Percentiles rank a stretch among this genome's conserved stretches.
Conservation (phyloP, 208 protist genomes). For the Endotrypanum monterogeii region DNA sequence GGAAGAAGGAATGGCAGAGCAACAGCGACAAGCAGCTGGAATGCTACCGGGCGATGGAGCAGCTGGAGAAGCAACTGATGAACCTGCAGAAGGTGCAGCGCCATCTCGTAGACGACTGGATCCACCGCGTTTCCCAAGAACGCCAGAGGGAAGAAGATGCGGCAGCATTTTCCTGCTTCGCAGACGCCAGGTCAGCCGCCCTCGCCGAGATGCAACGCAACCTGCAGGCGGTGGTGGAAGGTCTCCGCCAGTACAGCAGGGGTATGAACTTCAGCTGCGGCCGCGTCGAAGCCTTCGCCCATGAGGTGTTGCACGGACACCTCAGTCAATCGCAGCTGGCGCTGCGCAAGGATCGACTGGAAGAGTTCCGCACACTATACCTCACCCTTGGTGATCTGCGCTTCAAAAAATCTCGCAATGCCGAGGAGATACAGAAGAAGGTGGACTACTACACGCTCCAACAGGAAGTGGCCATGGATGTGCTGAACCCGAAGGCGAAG, state of each 20-base stretch:
- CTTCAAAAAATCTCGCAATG: conserved; percentile 85
- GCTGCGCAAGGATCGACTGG: conserved; percentile 64
- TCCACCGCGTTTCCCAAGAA: conserved; percentile 52
- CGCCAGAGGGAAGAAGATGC: conserved; percentile 58
- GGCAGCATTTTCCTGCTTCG: conserved; percentile 56
- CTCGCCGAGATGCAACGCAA: conserved; percentile 48
- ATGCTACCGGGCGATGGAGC: conserved; percentile 70
- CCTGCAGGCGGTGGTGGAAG: conserved; percentile 36
- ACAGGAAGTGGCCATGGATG: conserved; percentile 88
- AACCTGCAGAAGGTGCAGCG: conserved; percentile 49
- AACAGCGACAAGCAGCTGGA: conserved; percentile 70
- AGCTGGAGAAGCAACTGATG: conserved; percentile 64
- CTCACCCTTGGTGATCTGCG: conserved; percentile 85
- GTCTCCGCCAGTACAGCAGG: conserved; percentile 31
- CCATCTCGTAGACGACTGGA: conserved; percentile 54
- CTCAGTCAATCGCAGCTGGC: conserved; percentile 41
- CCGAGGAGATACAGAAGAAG: conserved; percentile 79
- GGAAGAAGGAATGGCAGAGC: conserved; percentile 48
- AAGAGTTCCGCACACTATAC: conserved; percentile 81
- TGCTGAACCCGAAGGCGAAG: conserved; percentile 87
- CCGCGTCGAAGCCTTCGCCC: conserved; percentile 38
- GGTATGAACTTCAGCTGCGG: conserved; percentile 39
- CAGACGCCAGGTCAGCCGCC: conserved; percentile 34
- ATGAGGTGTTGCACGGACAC: conserved; percentile 37
- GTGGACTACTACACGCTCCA: conserved; percentile 82